Conservation (phyloP, 2,329 filamentous ascomycete species). For the Polytolypa hystricis region DNA sequence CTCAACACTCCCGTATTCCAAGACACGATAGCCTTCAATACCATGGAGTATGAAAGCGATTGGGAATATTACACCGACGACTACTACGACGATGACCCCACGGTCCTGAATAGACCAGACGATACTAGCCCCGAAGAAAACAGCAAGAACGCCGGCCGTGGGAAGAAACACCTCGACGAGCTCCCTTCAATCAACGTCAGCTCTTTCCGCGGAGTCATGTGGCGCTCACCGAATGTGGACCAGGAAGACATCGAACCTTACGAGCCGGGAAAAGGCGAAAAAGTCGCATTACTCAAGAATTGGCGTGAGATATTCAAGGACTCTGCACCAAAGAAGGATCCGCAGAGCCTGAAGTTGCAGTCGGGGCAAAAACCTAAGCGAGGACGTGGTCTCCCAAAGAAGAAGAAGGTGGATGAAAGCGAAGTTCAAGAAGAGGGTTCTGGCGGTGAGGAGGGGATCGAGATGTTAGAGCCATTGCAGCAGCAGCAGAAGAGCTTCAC, state of each 20-base stretch:
- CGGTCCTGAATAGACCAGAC: slow-evolving; percentile 4
- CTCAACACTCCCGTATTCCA: slow-evolving; percentile 21
- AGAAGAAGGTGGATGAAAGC: not conserved
- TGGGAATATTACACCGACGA: slow-evolving; percentile 19
- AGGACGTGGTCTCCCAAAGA: not conserved
- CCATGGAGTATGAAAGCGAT: slow-evolving; percentile 20
- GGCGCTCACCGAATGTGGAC: slow-evolving; percentile 22
- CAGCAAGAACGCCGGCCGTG: not conserved
- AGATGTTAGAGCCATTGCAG: not conserved
- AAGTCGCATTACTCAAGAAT: slow-evolving; percentile 35
- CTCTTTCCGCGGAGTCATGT: slow-evolving; percentile 30
- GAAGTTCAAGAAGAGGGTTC: not conserved
- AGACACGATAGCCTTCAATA: slow-evolving; percentile 19
- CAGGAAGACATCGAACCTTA: slow-evolving; percentile 20
- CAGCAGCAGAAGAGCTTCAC: not conserved
- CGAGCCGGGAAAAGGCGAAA: slow-evolving; percentile 29
- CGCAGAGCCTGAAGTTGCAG: not conserved
- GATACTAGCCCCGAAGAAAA: not conserved
- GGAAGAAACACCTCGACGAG: slow-evolving; percentile 1
- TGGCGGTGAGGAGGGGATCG: not conserved
- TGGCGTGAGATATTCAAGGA: slow-evolving; percentile 36
- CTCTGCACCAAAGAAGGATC: slow-evolving; percentile 21
- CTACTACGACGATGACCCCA: slow-evolving; percentile 16
- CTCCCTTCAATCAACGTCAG: slow-evolving; percentile 1
- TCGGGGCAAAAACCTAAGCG: not conserved